phyloP scores from a whole-genome alignment of 2,329 filamentous ascomycete species.

The Penicillium sp. region DNA sequence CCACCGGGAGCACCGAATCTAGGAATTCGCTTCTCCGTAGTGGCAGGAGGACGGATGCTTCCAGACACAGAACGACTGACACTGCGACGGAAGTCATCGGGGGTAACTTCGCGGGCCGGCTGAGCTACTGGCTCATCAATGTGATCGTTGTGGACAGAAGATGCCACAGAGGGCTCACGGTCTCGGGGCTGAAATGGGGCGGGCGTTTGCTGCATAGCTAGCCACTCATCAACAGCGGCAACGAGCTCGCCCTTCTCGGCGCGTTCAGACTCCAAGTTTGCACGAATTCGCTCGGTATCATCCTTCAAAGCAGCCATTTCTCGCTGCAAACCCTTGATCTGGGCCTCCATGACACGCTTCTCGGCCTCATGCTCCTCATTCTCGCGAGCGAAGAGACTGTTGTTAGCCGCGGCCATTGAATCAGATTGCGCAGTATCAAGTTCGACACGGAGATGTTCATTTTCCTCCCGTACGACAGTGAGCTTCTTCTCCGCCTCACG shows the following conservation, averaged over 20 bases:
- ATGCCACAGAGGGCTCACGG: slow-evolving; percentile 20
- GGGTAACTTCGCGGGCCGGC: slow-evolving; percentile 13
- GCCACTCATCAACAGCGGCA: slow-evolving; percentile 48
- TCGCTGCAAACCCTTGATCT: slow-evolving; percentile 70
- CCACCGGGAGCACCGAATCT: slow-evolving; percentile 32
- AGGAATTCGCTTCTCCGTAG: slow-evolving; percentile 31
- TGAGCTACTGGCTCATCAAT: slow-evolving; percentile 12
- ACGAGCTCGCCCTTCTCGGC: slow-evolving; percentile 49
- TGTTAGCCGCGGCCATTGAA: slow-evolving; percentile 46
- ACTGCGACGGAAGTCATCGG: slow-evolving; percentile 24
- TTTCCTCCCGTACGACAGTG: slow-evolving; percentile 67
- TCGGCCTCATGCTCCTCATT: slow-evolving; percentile 65
- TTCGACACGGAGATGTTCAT: slow-evolving; percentile 67
- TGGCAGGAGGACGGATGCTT: slow-evolving; percentile 32
- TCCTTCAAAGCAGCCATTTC: slow-evolving; percentile 67
- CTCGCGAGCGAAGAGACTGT: slow-evolving; percentile 43
- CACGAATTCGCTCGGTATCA: slow-evolving; percentile 64
- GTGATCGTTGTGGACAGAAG: slow-evolving; percentile 6
- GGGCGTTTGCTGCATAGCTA: slow-evolving; percentile 39
- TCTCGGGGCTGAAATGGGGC: slow-evolving; percentile 8
- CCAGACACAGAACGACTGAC: slow-evolving; percentile 29
- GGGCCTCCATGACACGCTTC: slow-evolving; percentile 68
- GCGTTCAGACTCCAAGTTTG: slow-evolving; percentile 56
- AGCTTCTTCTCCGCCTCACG: slow-evolving; percentile 72
- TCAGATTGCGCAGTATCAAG: slow-evolving; percentile 66